Base-by-base conservation (phyloP, 805 yeast genomes). In the Starmerella etchellsii region DNA sequence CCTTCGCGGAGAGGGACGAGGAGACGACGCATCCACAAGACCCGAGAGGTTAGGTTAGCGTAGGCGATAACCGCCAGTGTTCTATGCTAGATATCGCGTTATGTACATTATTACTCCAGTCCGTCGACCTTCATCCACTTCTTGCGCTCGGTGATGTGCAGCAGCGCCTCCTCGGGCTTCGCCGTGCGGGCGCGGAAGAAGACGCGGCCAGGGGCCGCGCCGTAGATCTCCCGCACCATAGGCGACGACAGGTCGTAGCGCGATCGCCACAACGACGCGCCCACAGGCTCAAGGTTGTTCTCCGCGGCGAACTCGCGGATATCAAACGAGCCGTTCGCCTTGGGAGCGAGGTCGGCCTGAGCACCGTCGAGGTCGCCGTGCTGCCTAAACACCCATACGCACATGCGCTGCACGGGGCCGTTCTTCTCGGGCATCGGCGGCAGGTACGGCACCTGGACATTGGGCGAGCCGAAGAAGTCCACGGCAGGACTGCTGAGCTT, bases 361-460 rank as follows among this genome's bases (percentile, higher is more conserved):
- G 23, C 24, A 20, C 56, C 51, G 21, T 34, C 26, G 11, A 58
- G 30, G 23, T 48, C 51, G 3, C 49, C 55, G 3, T 58, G 44
- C 61, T 91, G 97, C 62, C 85, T 76, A 60, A 84, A 80, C 3
- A 85, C 93, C 95, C 96, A 87, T 32, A 83, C 73, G 38, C 81
- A 76, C 41, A 81, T 76, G 62, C 97, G 74, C 60, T 88, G 95
- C 25, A 67, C 67, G 31, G 82, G 84, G 3, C 79, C 68, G 59
- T 91, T 91, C 65, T 81, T 82, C 57, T 88, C 96, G 10, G 96
- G 95, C 22, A 72, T 71, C 34, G 95, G 81, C 21, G 98, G 95
- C 20, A 68, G 56, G 58, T 84, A 88, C 8, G 73, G 70, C 48
- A 75, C 67, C 41, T 62, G 73, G 44, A 60, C 65, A 34, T 64